Conservation (phyloP, 106 monocot species). For the Acanthochlamys bracteata region DNA sequence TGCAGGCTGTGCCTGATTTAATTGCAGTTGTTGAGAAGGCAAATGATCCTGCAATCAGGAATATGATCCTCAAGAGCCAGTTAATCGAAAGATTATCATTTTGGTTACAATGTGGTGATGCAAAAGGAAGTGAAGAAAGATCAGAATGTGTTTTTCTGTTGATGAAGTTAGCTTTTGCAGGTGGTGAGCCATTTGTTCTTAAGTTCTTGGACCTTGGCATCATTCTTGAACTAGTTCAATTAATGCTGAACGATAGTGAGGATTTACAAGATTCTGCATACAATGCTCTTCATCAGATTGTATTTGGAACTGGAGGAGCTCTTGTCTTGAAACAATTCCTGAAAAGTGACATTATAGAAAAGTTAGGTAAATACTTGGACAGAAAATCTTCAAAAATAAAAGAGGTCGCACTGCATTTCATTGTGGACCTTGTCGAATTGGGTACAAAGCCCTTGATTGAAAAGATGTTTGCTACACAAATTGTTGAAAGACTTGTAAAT, state of each 20-base stretch:
- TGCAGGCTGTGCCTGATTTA: constrained; percentile 32
- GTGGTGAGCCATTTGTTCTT: constrained; percentile 24
- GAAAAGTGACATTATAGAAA: constrained; percentile 18
- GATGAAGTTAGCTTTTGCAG: constrained; percentile 34
- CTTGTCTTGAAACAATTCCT: constrained; percentile 21
- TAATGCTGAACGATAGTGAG: constrained; percentile 27
- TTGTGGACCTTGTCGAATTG: constrained; percentile 31
- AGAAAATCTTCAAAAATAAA: constrained; percentile 26
- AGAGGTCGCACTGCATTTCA: constrained; percentile 22
- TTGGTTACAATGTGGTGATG: constrained; percentile 10
- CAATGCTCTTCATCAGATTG: constrained; percentile 40
- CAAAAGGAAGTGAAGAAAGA: constrained; percentile 9
- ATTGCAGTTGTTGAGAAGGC: constrained; percentile 35
- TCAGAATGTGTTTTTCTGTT: constrained; percentile 34
- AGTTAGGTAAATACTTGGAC: constrained; percentile 16
- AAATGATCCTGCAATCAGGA: constrained; percentile 14
- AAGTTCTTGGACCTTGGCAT: constrained; percentile 24
- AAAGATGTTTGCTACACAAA: constrained; percentile 26
- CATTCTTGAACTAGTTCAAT: constrained; percentile 25
- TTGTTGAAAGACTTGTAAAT: constrained; percentile 28
- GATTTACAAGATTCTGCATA: constrained; percentile 45
- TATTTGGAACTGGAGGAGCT: constrained; percentile 28
- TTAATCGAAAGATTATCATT: constrained; percentile 26
- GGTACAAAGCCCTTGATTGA: constrained; percentile 32
- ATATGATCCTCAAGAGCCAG: constrained; percentile 29